Base-by-base conservation (phyloP, 345 rosid genomes). In the Salix suchowensis region DNA sequence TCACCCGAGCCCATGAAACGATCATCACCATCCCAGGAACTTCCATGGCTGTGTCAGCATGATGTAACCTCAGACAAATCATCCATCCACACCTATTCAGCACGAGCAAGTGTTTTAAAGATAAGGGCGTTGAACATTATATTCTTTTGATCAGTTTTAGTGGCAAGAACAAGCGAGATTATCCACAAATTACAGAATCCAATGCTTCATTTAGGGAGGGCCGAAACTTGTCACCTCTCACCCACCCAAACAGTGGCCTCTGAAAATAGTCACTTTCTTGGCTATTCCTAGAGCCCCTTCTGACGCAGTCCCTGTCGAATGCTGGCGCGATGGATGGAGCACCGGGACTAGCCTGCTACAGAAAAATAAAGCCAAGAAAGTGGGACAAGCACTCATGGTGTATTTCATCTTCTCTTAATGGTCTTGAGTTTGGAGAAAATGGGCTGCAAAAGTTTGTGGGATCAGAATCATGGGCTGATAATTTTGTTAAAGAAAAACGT, bases 181-280 rank as follows among this genome's bases (percentile, higher is more conserved):
- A 74, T 30, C 70, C 70, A 65, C 71, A 65, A 73, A 61, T 15
- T 9, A 39, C 32, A 52, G 78, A 75, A 75, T 75, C 78, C 72
- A 52, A 75, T 67, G 78, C 69, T 74, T 46, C 66, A 74, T 7
- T n/a, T 16, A 24, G 65, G 67, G 30, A 3, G 36, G 9, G 21
- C 14, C 1, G 2, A 21, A 32, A 30, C 8, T 39, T 23, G 71
- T 73, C 69, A 15, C 15, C 40, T 73, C 68, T 58, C 55, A 24
- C 19, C 76, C 76, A 74, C 42, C 64, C 68, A 74, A 42, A 40
- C 12, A 14, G 32, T 28, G 48, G 72, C 19, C 21, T 71, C 74
- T 18, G 4, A 52, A 52, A 71, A 23, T 30, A 71, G 21, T 52
- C 62, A 30, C 40, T 48, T 28, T 28, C 23, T 24, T 46, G 16